Evolutionary conservation across 1,139 yeast genomes (phyloP), one percentile per base, ranked within the genome.

Genomic region (Debaryomycetaceae sp.): DNA sequence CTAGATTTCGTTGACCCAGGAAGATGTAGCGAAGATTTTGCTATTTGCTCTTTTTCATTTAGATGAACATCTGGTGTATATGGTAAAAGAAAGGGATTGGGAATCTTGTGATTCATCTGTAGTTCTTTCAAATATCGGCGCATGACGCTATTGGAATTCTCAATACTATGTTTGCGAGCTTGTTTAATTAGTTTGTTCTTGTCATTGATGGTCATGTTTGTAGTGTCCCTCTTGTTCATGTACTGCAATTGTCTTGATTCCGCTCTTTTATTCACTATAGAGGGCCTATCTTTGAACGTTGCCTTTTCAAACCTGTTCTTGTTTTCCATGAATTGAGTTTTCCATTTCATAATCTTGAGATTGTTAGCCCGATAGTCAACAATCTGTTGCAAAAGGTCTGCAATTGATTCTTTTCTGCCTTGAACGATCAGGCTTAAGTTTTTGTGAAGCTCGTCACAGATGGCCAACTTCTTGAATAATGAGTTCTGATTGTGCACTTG

Each of bases 41-140:
- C 43, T 35, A 44, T 36, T 34, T 45, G 39, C 9, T 40, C 13
- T 33, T 17, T 13, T n/a, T 33, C 17, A 9, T 34, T 22, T 6
- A 24, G 20, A 7, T 13, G 13, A 6, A 20, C n/a, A 3, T 34
- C 38, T 6, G 60, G 52, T 2, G 70, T 64, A 44, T 66, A 63
- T 0, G 75, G 72, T 11, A 72, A 54, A 24, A 61, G 51, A 39
- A 53, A 61, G 0, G 78, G 76, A 20, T 64, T 60, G 1, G 76
- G 75, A 1, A 72, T 39, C 39, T 52, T 52, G 9, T 59, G 56
- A 0, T 45, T 38, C 34, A 49, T 45, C 49, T 72, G 77, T 24
- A 63, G 55, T 29, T 50, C 51, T 44, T 66, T 67, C 23, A 74
- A 45, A 50, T 62, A 66, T 13, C 65, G 55, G 13, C 68, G 55